Base-by-base conservation (phyloP, 805 yeast species). In the Suhomyces pyralidae region DNA sequence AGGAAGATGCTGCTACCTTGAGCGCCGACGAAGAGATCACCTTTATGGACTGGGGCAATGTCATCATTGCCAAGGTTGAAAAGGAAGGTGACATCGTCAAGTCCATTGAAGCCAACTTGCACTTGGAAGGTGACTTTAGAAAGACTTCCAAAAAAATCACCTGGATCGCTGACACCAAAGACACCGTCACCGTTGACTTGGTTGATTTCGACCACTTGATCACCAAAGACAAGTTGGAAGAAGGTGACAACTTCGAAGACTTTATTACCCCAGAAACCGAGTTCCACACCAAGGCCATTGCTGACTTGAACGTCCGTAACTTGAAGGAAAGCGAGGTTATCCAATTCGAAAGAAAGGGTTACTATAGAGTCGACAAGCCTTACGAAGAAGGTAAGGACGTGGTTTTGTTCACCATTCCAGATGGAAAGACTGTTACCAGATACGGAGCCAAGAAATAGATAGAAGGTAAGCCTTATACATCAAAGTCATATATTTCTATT, bases 11-110 rank as follows among this genome's bases (percentile, higher is more conserved):
- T 15, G 62, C 56, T 8, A 50, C 59, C 5, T 62, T 65, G 48
- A 55, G 58, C 30, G 69, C 58, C 22, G 65, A 63, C 32, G 69
- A 65, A 45, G 69, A 65, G 52, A 64, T 65, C 45, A 65, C 69
- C 26, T 65, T 65, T 55, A 65, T 65, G 69, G 69, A 65, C 61
- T 65, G 69, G 69, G 69, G 69, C 48, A 65, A 65, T 46, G 69
- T 63, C 12, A 65, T 65, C 51, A 56, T 65, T 49, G 51, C 60
- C 53, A 65, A 62, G 60, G 58, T 65, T 48, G 59, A 55, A 55
- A 61, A 55, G 54, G 61, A 61, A 24, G 68, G 63, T 38, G 63
- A 61, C 44, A 48, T 61, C 20, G 68, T 65, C 45, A 61, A 55
- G 56, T 54, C 58, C 9, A 59, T 65, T 45, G 68, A 65, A 15